Conservation (phyloP, 2,329 filamentous ascomycete genomes). For the Penicillium sp. region DNA sequence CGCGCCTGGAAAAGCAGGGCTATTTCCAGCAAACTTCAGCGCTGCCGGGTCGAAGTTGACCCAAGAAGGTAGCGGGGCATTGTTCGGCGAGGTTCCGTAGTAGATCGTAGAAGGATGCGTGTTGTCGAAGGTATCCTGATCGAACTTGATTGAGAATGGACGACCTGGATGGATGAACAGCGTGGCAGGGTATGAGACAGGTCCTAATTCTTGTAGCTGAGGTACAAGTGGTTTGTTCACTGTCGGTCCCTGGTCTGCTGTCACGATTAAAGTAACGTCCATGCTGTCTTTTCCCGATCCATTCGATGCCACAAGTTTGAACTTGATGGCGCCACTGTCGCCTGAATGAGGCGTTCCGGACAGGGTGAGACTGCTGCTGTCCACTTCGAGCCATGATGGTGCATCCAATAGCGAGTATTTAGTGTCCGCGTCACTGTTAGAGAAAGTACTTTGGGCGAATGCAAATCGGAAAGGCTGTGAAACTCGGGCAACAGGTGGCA, state of each 20-base stretch:
- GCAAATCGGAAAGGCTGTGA: constrained; percentile 52
- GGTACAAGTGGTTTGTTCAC: constrained; percentile 36
- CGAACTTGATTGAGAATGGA: constrained; percentile 69
- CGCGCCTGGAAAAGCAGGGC: constrained; percentile 64
- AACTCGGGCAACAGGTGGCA: constrained; percentile 74
- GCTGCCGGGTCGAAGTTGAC: constrained; percentile 66
- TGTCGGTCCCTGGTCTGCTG: constrained; percentile 44
- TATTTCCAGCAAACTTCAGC: constrained; percentile 69
- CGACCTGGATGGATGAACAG: constrained; percentile 42
- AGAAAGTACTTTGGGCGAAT: constrained; percentile 65
- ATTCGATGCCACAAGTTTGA: constrained; percentile 71
- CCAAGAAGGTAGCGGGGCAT: constrained; percentile 85
- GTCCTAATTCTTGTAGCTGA: constrained; percentile 38
- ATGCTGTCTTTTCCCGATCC: constrained; percentile 61
- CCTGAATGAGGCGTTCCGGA: constrained; percentile 66
- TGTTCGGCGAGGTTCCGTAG: constrained; percentile 73
- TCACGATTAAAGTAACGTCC: constrained; percentile 70
- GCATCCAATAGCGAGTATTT: constrained; percentile 66
- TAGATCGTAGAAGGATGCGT: constrained; percentile 60
- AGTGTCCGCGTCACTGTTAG: constrained; percentile 55
- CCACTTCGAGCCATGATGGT: constrained; percentile 73
- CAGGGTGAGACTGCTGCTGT: constrained; percentile 63
- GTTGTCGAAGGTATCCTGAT: constrained; percentile 65
- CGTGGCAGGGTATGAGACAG: constrained; percentile 40
- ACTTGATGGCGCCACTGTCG: constrained; percentile 58